phyloP scores from a whole-genome alignment of 805 yeast genomes.

The Spathaspora gorwiae region DNA sequence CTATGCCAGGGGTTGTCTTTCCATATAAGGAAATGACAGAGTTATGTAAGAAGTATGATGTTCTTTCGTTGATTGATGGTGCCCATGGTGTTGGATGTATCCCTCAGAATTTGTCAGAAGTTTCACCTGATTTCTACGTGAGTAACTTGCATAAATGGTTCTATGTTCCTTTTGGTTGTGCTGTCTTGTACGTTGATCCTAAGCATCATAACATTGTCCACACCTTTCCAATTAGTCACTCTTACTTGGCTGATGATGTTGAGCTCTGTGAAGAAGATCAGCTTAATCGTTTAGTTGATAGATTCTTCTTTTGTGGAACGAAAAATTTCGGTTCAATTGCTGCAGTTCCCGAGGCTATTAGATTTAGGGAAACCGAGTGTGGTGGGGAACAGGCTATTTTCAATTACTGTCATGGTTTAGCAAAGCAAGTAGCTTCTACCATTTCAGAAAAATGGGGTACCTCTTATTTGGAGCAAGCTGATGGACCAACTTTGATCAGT shows the following conservation, averaged over 20 bases:
- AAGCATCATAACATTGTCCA: constrained; percentile 48
- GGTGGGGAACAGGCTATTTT: constrained; percentile 57
- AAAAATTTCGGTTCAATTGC: constrained; percentile 40
- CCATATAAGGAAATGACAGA: constrained; percentile 50
- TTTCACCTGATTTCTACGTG: constrained; percentile 56
- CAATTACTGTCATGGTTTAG: constrained; percentile 44
- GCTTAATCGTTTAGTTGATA: constrained; percentile 31
- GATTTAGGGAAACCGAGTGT: constrained; percentile 49
- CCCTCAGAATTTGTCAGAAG: constrained; percentile 31
- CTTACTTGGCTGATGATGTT: constrained; percentile 33
- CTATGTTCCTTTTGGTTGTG: constrained; percentile 53
- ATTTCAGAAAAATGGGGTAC: constrained; percentile 41
- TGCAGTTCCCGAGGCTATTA: constrained; percentile 45
- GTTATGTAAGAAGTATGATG: constrained; percentile 42
- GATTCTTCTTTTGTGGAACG: constrained; percentile 52
- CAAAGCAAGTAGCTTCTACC: constrained; percentile 36
- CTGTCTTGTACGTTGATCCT: constrained; percentile 53
- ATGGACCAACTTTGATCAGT: constrained; percentile 29
- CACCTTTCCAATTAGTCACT: constrained; percentile 55
- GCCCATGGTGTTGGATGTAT: constrained; percentile 65
- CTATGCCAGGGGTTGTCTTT: constrained; percentile 58
- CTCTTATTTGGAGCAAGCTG: constrained; percentile 27
- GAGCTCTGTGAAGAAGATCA: constrained; percentile 16
- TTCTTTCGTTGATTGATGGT: constrained; percentile 61
- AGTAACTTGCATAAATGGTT: constrained; percentile 72